Conservation (phyloP, 1,284 basidiomycete genomes). For the Rhodotorula sp. region DNA sequence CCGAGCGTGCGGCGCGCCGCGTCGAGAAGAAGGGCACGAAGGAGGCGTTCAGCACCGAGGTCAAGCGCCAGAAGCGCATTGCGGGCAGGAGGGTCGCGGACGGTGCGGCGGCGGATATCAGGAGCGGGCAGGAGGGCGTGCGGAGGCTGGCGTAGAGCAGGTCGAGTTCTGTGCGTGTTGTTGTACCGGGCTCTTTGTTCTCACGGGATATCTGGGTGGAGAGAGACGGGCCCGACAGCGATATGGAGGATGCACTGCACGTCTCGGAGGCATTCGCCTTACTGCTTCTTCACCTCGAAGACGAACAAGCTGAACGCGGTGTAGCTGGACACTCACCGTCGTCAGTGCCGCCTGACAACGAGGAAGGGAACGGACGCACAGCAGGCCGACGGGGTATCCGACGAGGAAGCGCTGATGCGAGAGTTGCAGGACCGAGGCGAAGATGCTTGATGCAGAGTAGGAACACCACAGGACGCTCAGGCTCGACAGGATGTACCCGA, state of each 20-base stretch:
- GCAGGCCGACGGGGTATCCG: conserved; percentile 85
- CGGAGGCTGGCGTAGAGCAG: conserved; percentile 21
- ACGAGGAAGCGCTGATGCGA: conserved; percentile 88
- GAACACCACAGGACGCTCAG: conserved; percentile 92
- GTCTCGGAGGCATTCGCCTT: neutral
- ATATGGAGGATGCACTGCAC: neutral
- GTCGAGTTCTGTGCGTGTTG: neutral
- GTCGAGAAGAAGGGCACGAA: conserved; percentile 78
- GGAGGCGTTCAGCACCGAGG: conserved; percentile 72
- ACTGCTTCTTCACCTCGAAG: conserved; percentile 33
- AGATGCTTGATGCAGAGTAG: conserved; percentile 89
- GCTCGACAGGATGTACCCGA: conserved; percentile 79
- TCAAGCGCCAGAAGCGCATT: conserved; percentile 62
- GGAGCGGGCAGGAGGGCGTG: conserved; percentile 34
- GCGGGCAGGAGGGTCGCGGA: conserved; percentile 33
- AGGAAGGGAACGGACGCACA: conserved; percentile 58
- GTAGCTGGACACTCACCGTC: neutral
- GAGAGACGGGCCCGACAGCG: too few relatives aligned
- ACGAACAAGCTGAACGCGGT: conserved; percentile 31
- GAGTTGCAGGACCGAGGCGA: conserved; percentile 89
- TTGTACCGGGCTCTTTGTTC: neutral
- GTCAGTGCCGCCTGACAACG: neutral
- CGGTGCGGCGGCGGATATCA: conserved; percentile 38
- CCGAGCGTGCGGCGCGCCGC: conserved; percentile 69
- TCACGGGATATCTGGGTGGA: too few relatives aligned